Evolutionary conservation across 169 alveolate genomes (phyloP).

Genomic region (Eimeria mitis): DNA sequence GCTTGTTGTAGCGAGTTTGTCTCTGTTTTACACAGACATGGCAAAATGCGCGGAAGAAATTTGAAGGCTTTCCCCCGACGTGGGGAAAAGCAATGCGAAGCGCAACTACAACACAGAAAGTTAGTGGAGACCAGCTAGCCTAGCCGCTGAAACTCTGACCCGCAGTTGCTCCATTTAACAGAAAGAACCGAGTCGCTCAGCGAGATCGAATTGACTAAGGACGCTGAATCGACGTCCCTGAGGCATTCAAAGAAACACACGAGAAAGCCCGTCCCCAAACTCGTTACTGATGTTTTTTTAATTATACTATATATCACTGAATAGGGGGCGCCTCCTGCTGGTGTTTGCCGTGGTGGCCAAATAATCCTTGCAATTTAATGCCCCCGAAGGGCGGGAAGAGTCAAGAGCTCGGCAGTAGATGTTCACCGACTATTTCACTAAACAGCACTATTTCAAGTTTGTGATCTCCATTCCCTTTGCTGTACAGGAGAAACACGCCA

Average conservation of each 20-base stretch:
- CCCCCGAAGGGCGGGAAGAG: neutral
- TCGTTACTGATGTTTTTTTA: neutral
- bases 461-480: neutral
- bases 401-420: neutral
- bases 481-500: neutral
- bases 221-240: constrained; percentile 71
- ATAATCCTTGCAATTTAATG: neutral
- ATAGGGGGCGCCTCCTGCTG: neutral
- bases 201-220: constrained; percentile 41
- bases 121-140: neutral
- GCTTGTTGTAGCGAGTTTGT: constrained; percentile 69
- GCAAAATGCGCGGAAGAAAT: neutral
- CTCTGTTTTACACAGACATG: constrained; percentile 33
- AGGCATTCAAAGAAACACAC: neutral
- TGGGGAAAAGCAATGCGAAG: neutral
- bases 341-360: neutral
- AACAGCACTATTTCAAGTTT: neutral
- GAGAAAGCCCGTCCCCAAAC: neutral
- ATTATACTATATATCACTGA: neutral
- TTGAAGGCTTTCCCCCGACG: neutral
- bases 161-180: constrained; percentile 67
- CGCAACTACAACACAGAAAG: neutral
- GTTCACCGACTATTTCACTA: neutral
- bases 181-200: constrained; percentile 66
- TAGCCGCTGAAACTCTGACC: neutral